These are phyloP conservation scores for Populus hybrid DNA, from an alignment of 441 rosid genomes.

Conservation along the genomic window DNA sequence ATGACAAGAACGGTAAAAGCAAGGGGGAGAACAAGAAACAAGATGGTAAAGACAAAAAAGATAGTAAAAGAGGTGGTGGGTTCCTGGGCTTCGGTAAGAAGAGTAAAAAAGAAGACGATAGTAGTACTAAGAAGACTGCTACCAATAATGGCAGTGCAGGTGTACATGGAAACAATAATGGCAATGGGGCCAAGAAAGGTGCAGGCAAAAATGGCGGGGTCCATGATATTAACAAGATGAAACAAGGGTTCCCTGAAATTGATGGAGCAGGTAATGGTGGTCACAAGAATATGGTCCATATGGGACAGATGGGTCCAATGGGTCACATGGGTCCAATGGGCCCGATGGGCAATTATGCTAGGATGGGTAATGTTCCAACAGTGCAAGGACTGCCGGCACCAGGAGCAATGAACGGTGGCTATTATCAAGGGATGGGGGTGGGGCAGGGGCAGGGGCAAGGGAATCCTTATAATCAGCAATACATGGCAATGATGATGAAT, in stretches of 20 bases:
- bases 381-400: conserved; percentile 77
- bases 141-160: conserved; percentile 31
- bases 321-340: conserved; percentile 19
- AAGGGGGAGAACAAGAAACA: conserved; percentile 26
- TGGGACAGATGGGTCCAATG: conserved; percentile 23
- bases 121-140: conserved; percentile 23
- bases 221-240: conserved; percentile 41
- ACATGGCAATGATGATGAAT: conserved; percentile 92
- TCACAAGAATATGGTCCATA: conserved; percentile 19
- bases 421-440: conserved; percentile 40
- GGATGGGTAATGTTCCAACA: conserved; percentile 46
- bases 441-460: background rate
- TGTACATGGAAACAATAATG: conserved; percentile 39
- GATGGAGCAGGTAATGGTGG: conserved; percentile 34
- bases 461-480: conserved; percentile 60
- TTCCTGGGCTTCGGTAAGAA: conserved; percentile 61
- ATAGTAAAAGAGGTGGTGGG: conserved; percentile 40
- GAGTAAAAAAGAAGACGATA: conserved; percentile 34
- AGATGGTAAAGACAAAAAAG: conserved; percentile 45
- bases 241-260: conserved; percentile 40
- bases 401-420: conserved; percentile 49
- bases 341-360: conserved; percentile 26
- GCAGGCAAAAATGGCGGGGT: conserved; percentile 52
- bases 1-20: conserved; percentile 18
- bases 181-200: conserved; percentile 55